A percentile compares a stretch with the other conserved stretches of the same genome.
phyloP scores from a whole-genome alignment of 164 flowering plant species.

The Nymphaea colorata region DNA sequence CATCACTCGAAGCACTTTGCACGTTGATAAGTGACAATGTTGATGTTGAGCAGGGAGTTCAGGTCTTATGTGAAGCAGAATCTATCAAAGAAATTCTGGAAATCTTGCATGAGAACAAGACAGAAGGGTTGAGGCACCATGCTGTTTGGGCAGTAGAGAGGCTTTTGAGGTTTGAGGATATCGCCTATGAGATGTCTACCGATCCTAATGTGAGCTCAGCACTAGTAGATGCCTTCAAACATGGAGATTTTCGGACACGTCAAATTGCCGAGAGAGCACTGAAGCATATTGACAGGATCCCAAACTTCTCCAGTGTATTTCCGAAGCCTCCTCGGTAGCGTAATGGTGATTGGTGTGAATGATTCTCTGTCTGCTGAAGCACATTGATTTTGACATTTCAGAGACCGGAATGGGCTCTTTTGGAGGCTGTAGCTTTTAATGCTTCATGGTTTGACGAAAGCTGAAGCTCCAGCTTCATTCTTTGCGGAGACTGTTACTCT shows the following conservation, averaged over 20 bases:
- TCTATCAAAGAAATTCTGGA: slow-evolving; percentile 23
- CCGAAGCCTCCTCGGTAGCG: slow-evolving; percentile 29
- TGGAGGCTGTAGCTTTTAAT: neutral
- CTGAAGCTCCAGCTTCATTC: no score
- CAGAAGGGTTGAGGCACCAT: slow-evolving; percentile 20
- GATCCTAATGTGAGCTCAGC: slow-evolving; percentile 74
- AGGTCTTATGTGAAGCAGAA: slow-evolving; percentile 40
- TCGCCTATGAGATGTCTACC: slow-evolving; percentile 22
- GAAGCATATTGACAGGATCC: slow-evolving; percentile 81
- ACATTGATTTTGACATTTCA: no score
- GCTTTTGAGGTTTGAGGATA: slow-evolving; percentile 20
- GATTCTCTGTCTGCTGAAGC: neutral
- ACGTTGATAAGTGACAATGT: slow-evolving; percentile 81
- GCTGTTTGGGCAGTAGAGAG: slow-evolving; percentile 26
- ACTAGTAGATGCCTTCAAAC: slow-evolving; percentile 87
- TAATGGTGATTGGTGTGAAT: neutral
- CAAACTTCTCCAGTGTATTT: slow-evolving; percentile 85
- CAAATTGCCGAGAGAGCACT: slow-evolving; percentile 91
- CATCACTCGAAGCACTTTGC: slow-evolving; percentile 75
- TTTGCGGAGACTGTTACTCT: no score
- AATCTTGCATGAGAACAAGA: slow-evolving; percentile 24
- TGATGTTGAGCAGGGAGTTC: slow-evolving; percentile 58
- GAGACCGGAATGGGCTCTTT: no score
- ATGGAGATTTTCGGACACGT: slow-evolving; percentile 65
- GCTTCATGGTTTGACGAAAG: neutral